Evolutionary conservation across 495 filamentous ascomycete genomes (phyloP).

Genomic region (Penicillium dipodomyicola): DNA sequence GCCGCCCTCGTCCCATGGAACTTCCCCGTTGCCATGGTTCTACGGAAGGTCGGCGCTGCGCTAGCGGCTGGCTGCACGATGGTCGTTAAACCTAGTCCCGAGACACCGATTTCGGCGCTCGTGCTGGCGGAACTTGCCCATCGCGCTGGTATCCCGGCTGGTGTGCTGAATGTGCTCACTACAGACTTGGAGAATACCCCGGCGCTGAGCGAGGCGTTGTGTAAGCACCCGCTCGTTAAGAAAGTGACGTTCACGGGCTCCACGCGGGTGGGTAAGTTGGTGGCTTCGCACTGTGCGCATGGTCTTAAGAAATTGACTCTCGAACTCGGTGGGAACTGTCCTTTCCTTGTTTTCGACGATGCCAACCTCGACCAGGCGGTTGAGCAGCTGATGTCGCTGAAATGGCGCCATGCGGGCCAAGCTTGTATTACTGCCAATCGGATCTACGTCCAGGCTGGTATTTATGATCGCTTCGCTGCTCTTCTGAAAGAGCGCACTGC

Average conservation of each 20-base stretch:
- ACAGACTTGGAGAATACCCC: slow-evolving; percentile 62
- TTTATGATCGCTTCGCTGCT: slow-evolving; percentile 54
- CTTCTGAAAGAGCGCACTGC: slow-evolving; percentile 54
- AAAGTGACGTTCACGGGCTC: slow-evolving; percentile 76
- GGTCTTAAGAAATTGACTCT: slow-evolving; percentile 70
- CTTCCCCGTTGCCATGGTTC: slow-evolving; percentile 61
- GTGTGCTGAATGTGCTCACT: slow-evolving; percentile 56
- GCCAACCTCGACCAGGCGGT: slow-evolving; percentile 64
- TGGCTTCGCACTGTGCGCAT: slow-evolving; percentile 57
- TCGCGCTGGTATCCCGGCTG: slow-evolving; percentile 55
- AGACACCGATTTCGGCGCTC: slow-evolving; percentile 55
- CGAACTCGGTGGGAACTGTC: slow-evolving; percentile 74
- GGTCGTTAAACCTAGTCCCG: slow-evolving; percentile 60
- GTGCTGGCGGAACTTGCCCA: slow-evolving; percentile 53
- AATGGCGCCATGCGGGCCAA: slow-evolving; percentile 69
- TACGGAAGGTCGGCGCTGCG: slow-evolving; percentile 67
- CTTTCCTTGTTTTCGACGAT: slow-evolving; percentile 73
- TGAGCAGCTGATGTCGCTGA: slow-evolving; percentile 57
- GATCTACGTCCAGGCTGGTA: slow-evolving; percentile 62
- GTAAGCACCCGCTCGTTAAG: slow-evolving; percentile 60
- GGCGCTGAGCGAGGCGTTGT: slow-evolving; percentile 61
- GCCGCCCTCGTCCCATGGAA: slow-evolving; percentile 69
- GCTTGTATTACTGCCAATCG: slow-evolving; percentile 74
- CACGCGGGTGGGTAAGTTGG: slow-evolving; percentile 60
- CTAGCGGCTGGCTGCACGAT: slow-evolving; percentile 72